phyloP scores from a whole-genome alignment of 225 moss, liverwort and hornwort genomes.

The Neckera pumila region DNA sequence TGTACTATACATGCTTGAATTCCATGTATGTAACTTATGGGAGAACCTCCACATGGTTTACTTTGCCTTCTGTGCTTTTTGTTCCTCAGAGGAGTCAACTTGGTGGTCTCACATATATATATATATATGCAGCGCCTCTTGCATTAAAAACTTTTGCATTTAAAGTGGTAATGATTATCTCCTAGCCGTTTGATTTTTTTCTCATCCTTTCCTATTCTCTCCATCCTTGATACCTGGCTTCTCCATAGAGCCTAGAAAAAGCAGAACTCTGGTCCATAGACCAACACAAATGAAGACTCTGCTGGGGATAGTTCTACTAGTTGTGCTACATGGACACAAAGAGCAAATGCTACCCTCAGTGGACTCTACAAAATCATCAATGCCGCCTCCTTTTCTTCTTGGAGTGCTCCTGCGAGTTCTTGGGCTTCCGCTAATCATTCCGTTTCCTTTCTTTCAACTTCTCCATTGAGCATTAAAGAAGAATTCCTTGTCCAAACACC shows the following conservation, averaged over 20 bases:
- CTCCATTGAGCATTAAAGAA: background rate
- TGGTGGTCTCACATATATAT: background rate
- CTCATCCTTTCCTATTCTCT: no score
- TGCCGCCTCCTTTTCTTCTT: slow-evolving; percentile 22
- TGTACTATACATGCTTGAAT: background rate
- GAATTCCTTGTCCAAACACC: background rate
- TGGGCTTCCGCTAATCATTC: slow-evolving; percentile 12
- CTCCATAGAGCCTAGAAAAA: background rate
- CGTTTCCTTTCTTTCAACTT: slow-evolving; percentile 9
- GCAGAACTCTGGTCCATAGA: background rate
- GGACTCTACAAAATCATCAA: background rate
- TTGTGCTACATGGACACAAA: background rate
- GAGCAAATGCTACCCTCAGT: background rate
- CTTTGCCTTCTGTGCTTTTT: background rate
- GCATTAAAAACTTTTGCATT: background rate
- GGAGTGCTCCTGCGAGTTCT: slow-evolving; percentile 13
- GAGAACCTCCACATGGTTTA: background rate
- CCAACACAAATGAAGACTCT: background rate
- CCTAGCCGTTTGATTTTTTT: no score
- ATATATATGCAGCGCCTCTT: no score
- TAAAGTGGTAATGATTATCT: background rate
- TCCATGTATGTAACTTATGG: background rate
- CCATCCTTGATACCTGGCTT: no score
- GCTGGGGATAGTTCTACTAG: background rate
- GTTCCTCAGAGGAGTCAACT: background rate